Conservation (phyloP, 202 grass and related monocot species). For the Panicum hallii region DNA sequence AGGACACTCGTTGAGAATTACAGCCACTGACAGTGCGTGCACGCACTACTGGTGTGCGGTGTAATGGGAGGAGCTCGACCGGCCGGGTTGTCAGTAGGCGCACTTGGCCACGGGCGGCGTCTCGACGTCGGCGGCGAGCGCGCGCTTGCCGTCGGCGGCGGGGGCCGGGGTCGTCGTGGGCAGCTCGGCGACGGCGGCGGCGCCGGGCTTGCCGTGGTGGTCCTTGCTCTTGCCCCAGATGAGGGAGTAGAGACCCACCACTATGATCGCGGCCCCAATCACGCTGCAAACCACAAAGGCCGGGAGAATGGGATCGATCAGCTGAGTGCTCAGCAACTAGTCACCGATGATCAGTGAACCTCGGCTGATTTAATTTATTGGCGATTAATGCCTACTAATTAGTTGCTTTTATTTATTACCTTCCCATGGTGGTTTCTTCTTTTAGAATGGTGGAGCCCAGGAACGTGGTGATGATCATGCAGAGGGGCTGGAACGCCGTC, state of each 20-base stretch:
- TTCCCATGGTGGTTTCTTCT: constrained; percentile 86
- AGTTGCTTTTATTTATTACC: constrained; percentile 26
- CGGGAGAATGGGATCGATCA: not conserved
- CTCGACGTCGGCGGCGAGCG: constrained; percentile 47
- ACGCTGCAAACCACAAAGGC: constrained; percentile 41
- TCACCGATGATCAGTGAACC: not conserved
- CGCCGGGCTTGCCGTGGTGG: constrained; percentile 49
- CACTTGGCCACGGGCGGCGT: constrained; percentile 35
- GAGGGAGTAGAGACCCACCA: constrained; percentile 74
- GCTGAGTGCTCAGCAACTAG: not conserved
- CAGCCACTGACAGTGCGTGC: not conserved
- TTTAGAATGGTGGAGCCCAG: constrained; percentile 73
- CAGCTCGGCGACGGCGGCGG: constrained; percentile 48
- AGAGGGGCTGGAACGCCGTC: constrained; percentile 89
- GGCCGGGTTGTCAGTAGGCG: not conserved
- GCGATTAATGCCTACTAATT: too few species aligned
- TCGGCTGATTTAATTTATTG: too few species aligned
- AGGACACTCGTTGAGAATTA: not conserved
- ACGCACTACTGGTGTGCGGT: not conserved
- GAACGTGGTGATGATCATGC: constrained; percentile 82
- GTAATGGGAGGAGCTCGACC: not conserved
- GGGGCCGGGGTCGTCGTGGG: constrained; percentile 50
- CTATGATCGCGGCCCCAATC: constrained; percentile 80
- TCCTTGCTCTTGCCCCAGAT: constrained; percentile 92
- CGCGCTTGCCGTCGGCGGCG: constrained; percentile 48